These are phyloP conservation scores for Stagonosporopsis vannaccii DNA, from an alignment of 2,329 filamentous ascomycete genomes.

Conservation along the genomic window DNA sequence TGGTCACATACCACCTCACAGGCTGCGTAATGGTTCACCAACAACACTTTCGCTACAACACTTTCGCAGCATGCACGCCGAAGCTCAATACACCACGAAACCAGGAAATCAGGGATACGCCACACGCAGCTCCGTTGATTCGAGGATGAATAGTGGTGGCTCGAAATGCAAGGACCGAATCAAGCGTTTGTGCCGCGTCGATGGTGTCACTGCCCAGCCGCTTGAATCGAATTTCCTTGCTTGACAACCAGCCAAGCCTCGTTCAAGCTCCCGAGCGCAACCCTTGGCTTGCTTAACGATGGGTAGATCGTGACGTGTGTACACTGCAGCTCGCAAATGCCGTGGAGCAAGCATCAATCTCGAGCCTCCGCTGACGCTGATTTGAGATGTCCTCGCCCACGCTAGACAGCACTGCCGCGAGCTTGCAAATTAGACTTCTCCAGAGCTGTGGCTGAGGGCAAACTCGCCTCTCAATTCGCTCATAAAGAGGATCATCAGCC, in stretches of 20 bases:
- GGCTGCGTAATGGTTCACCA: background rate
- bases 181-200: constrained; percentile 28
- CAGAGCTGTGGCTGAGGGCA: constrained; percentile 10
- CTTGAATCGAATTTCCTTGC: constrained; percentile 13
- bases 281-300: constrained; percentile 28
- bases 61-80: background rate
- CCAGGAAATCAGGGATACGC: background rate
- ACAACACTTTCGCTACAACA: background rate
- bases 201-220: constrained; percentile 24
- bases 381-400: constrained; percentile 15
- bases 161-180: constrained; percentile 5
- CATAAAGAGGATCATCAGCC: constrained; percentile 5
- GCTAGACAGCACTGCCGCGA: constrained; percentile 14
- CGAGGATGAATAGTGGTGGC: constrained; percentile 10
- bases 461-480: constrained; percentile 14
- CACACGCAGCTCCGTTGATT: constrained; percentile 3
- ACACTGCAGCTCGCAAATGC: constrained; percentile 18
- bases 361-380: background rate
- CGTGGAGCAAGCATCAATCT: constrained; percentile 2
- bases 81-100: background rate
- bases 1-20: constrained; percentile 3
- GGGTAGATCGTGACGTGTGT: constrained; percentile 29
- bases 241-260: constrained; percentile 11
- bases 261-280: constrained; percentile 27
- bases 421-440: constrained; percentile 2